phyloP scores from a whole-genome alignment of 331 rosid species.

The Acacia pycnantha region DNA sequence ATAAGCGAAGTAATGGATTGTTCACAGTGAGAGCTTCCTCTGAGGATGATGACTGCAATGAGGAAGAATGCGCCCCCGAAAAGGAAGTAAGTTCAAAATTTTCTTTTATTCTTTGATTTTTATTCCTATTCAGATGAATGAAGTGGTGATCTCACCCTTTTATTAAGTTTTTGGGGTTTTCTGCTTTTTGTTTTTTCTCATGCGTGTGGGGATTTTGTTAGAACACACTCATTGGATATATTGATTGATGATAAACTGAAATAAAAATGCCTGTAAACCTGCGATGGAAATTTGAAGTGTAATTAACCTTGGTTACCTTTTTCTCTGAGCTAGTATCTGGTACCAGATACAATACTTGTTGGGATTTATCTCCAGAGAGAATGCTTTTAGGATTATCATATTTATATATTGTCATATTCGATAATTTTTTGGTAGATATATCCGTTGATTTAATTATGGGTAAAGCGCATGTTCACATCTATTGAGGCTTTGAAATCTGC shows the following conservation, averaged over 20 bases:
- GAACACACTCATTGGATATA: neutral
- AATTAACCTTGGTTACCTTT: no score
- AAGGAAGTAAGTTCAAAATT: slow-evolving; percentile 59
- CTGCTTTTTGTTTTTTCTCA: neutral
- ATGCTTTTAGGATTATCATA: neutral
- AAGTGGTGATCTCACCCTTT: neutral
- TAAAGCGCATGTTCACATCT: neutral
- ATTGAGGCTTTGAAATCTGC: neutral
- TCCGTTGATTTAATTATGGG: neutral
- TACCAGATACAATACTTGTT: neutral
- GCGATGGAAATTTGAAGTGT: neutral
- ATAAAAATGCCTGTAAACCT: neutral
- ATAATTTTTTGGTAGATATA: neutral
- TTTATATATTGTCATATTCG: neutral
- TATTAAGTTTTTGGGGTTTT: neutral
- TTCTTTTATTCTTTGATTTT: neutral
- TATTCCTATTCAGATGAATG: neutral
- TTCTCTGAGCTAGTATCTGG: neutral
- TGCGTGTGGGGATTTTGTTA: neutral
- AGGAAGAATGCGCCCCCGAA: slow-evolving; percentile 88
- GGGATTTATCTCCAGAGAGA: neutral
- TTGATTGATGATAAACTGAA: neutral
- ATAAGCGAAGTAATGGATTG: slow-evolving; percentile 24
- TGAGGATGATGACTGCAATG: slow-evolving; percentile 82
- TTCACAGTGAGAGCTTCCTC: slow-evolving; percentile 62